Percentiles rank a stretch among this genome's conserved stretches.
Conservation (phyloP, 2,329 filamentous ascomycete species). For the Zymoseptoria brevis region DNA sequence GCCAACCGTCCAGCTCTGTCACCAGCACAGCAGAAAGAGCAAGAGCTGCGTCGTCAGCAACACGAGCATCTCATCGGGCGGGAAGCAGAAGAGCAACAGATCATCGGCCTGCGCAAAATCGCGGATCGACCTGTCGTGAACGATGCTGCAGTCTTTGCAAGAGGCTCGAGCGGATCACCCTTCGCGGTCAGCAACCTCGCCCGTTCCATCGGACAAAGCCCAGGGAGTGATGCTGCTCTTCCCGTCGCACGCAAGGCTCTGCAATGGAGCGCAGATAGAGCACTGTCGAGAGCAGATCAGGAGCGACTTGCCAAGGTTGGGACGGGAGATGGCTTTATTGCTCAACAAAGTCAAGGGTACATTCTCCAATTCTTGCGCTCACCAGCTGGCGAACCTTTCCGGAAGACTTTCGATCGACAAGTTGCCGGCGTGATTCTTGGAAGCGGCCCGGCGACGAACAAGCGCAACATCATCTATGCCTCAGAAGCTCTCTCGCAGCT, state of each 20-base stretch:
- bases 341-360: slow-evolving; percentile 10
- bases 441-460: slow-evolving; percentile 57
- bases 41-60: slow-evolving; percentile 10
- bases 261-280: slow-evolving; percentile 18
- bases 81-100: slow-evolving; percentile 20
- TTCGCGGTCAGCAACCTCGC: slow-evolving; percentile 37
- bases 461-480: slow-evolving; percentile 62
- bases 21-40: slow-evolving; percentile 13
- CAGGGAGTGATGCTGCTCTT: slow-evolving; percentile 28
- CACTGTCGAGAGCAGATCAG: slow-evolving; percentile 44
- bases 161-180: slow-evolving; percentile 12
- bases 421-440: slow-evolving; percentile 64
- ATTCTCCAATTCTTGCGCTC: slow-evolving; percentile 43
- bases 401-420: slow-evolving; percentile 58
- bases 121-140: slow-evolving; percentile 19
- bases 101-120: slow-evolving; percentile 21
- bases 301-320: slow-evolving; percentile 37
- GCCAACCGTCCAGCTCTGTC: slow-evolving; percentile 18
- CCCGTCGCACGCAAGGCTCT: slow-evolving; percentile 31
- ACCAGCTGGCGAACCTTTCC: slow-evolving; percentile 59
- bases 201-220: slow-evolving; percentile 43
- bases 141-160: slow-evolving; percentile 20
- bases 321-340: background rate
- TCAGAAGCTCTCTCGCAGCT: slow-evolving; percentile 55
- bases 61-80: slow-evolving; percentile 18